Evolutionary conservation across 2,329 filamentous ascomycete species (phyloP), one percentile per base, ranked within the genome.

Genomic region (Penicillium sp.): DNA sequence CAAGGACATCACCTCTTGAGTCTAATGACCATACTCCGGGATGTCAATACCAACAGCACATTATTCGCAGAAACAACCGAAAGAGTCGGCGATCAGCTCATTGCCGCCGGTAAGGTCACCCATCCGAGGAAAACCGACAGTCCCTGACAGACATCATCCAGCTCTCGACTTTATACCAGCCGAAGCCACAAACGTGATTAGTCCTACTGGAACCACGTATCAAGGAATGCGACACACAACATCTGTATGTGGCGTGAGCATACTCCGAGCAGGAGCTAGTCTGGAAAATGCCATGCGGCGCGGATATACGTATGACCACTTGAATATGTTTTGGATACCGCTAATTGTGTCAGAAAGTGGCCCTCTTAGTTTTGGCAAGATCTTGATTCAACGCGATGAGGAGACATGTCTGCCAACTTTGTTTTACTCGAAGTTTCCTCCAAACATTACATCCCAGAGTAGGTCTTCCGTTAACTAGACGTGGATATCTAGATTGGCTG

Each of bases 311-410:
- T 67, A 62, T 24, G 48, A 4, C n/a, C 9, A 35, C 32, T 9
- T 3, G n/a, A 1, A 7, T 18, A 9, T 18, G 2, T 15, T 3
- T 8, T 20, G 15, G 3, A 9, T 1, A 15, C 5, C 38, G 9
- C 20, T 41, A 18, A 27, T 18, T 8, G 12, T 27, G n/a, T 8
- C 5, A n/a, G 6, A n/a, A 6, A 49, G 60, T 29, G 61, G 61
- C 3, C 58, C 60, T 8, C 37, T 66, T 25, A 63, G 56, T 44
- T 66, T 62, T 53, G 66, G 64, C 7, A 62, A 65, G 46, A 61
- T 67, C 29, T 50, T 68, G 20, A 67, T 67, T 33, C 65, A 67
- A 44, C 53, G 65, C 32, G 56, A 68, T 42, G 65, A 66, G 43
- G 48, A 57, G 29, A 67, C 61, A 1, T 54, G 58, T 41, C 50